Evolutionary conservation across 208 protist genomes (phyloP), one percentile per base, ranked within the genome.

Genomic region (Novymonas esmeraldas): DNA sequence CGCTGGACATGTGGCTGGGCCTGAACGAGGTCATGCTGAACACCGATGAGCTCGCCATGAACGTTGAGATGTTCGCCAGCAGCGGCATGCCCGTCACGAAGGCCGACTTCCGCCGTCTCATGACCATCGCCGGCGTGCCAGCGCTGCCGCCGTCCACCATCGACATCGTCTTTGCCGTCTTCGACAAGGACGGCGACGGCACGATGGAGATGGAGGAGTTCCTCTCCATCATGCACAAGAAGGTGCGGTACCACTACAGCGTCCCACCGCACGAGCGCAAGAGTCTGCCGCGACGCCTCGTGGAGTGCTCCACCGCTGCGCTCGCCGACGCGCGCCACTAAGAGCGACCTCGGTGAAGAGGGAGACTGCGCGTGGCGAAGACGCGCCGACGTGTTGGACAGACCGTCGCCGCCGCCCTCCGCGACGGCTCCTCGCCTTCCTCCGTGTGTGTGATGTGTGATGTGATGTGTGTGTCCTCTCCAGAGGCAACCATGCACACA

Each of bases 121-220:
- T 95, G 58, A 73, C 69, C 41, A 79, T 85, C 0, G 80, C 80
- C 7, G 79, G 79, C 6, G 33, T 92, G 64, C 62, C 66, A 14
- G 49, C 75, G 18, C 65, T 92, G 28, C 70, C 65, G 31, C 39
- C 69, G 7, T 54, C 71, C 5, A 82, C 76, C 0, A 39, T 84
- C 18, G 73, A 79, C 45, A 64, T 95, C 13, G 57, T 95, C 34
- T 93, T 94, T 66, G 76, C 81, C 29, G 59, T 97, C 9, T 97
- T 97, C 73, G 92, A 97, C 70, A 82, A 82, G 42, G 85, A 97
- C 58, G 71, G 76, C 29, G 84, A 97, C 67, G 92, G 92, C 42
- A 76, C 78, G 20, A 71, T 97, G 67, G 81, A 93, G 51, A 88
- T 93, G 20, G 87, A 94, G 24, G 92, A 97, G 69, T 91, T 94